Base-by-base conservation (phyloP, 345 rosid genomes). In the Aquilaria yunnanensis region DNA sequence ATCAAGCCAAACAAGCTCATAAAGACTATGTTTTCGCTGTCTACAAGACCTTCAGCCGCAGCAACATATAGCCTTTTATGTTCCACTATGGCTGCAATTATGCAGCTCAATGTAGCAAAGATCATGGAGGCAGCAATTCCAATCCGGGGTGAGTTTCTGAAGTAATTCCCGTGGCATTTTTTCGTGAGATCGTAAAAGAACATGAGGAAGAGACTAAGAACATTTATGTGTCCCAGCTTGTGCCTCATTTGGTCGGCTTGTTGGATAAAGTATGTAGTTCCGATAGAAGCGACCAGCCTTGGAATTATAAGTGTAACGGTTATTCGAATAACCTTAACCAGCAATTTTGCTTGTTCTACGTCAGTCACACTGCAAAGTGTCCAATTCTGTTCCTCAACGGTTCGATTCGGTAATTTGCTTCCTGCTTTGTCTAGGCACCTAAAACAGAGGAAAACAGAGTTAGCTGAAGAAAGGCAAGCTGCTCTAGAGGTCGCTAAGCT, bases 361-460 rank as follows among this genome's bases (percentile, higher is more conserved):
- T 77, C 79, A 13, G 74, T 74, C 3, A 76, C 75, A 23, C 70
- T 74, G 23, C 23, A 23, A 23, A 23, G 23, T 23, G 23, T 23
- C 81, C 84, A 80, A 54, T 67, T 69, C 54, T 76, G 75, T 32
- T 71, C 56, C 29, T 68, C 71, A 37, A 64, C 34, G 1, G 77
- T 11, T 69, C 63, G 65, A 11, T 58, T 59, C 64, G 66, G 77
- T n/a, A 73, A 49, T 47, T 68, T 47, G 57, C 69, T 71, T 14
- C 73, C 77, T 66, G 84, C 84, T 49, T 67, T 74, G 67, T 76
- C 84, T 9, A 76, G 47, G 52, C 16, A 74, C 64, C 78, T 71
- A 53, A 37, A 5, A 37, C 8, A 37, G 7, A 7, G 23, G 43
- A 37, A 37, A 37, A 37, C 8, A 37, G 23, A 23, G 23, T 23